Conservation (phyloP, 192 early-diverging fungal species). For the Polychytrium aggregatum region DNA sequence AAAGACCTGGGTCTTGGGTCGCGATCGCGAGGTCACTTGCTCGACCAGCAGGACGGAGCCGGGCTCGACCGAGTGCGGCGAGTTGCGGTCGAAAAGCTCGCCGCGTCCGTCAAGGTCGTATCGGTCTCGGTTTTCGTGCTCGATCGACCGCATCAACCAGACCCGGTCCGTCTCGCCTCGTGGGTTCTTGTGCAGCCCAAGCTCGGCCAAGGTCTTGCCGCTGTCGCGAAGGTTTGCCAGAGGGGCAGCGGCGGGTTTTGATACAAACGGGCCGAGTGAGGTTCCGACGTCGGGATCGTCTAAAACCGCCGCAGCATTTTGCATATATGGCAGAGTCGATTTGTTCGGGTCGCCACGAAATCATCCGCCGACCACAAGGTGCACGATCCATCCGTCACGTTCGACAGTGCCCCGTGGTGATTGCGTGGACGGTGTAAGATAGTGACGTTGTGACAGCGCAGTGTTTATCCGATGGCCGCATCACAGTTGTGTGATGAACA, state of each 20-base stretch:
- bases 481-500: no score
- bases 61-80: conserved; percentile 22
- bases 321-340: no score
- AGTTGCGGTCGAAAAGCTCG: conserved; percentile 18
- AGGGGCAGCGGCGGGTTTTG: conserved; percentile 8
- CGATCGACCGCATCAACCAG: conserved; percentile 27
- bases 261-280: conserved; percentile 22
- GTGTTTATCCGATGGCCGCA: no score
- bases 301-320: no score
- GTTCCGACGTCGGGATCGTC: conserved; percentile 13
- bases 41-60: conserved; percentile 40
- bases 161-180: conserved; percentile 10
- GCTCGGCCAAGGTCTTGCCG: conserved; percentile 3
- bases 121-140: conserved; percentile 28
- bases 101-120: conserved; percentile 29
- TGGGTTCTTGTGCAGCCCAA: conserved; percentile 20
- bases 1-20: conserved; percentile 28
- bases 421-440: no score
- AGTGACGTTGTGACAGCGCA: no score
- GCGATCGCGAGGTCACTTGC: conserved; percentile 26
- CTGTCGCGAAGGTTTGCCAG: conserved; percentile 15
- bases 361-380: no score
- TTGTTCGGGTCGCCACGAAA: no score
- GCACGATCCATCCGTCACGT: no score
- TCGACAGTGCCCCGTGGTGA: no score